phyloP scores from a whole-genome alignment of 129 eudicot species.

The Silybum marianum region DNA sequence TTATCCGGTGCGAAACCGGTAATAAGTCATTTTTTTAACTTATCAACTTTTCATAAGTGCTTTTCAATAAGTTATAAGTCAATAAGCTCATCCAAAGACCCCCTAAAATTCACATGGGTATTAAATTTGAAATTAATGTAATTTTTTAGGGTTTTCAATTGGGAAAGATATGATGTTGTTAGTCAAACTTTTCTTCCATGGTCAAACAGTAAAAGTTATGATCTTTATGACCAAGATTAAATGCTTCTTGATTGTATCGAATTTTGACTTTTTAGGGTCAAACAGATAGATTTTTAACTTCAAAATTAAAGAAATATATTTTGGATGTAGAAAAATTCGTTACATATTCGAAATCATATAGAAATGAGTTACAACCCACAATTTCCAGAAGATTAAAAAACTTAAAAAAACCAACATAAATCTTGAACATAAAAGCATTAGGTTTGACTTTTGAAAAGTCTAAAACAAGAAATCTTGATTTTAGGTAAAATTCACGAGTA shows the following conservation, averaged over 20 bases:
- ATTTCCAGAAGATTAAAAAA: neutral
- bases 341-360: neutral
- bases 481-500: slow-evolving; percentile 50
- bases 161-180: neutral
- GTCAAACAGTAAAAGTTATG: neutral
- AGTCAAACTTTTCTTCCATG: neutral
- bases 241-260: neutral
- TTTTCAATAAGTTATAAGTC: too few species aligned
- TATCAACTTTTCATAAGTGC: too few species aligned
- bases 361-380: neutral
- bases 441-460: slow-evolving; percentile 2
- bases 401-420: neutral
- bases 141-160: neutral
- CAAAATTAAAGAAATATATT: neutral
- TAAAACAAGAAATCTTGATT: neutral
- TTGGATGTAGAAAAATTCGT: neutral
- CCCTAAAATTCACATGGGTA: slow-evolving; percentile 24
- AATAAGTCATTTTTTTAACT: too few species aligned
- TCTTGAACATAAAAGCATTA: neutral
- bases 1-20: too few species aligned
- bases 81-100: too few species aligned
- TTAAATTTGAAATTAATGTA: slow-evolving; percentile 5
- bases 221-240: neutral
- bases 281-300: neutral
- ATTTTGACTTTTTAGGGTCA: slow-evolving; percentile 11